Evolutionary conservation across 192 early-diverging fungal genomes (phyloP).

Genomic region (Funneliformis mosseae): DNA sequence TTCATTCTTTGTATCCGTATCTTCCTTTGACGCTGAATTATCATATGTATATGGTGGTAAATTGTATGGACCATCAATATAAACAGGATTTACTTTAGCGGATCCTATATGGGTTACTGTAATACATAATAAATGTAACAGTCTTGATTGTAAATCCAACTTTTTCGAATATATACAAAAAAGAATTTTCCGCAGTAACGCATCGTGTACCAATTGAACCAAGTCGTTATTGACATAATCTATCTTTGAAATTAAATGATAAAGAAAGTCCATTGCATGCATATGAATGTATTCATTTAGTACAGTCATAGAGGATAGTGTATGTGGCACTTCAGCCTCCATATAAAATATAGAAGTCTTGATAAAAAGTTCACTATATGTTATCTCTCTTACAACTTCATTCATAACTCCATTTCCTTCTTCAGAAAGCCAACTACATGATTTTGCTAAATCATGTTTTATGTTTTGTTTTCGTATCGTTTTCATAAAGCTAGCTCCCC

Average conservation of each 20-base stretch:
- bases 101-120: conserved; percentile 51
- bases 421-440: conserved; percentile 6
- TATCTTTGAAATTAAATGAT: conserved; percentile 55
- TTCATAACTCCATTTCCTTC: no score
- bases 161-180: conserved; percentile 54
- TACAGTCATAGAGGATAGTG: conserved; percentile 36
- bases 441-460: conserved; percentile 3
- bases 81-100: neutral
- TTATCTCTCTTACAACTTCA: neutral
- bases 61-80: neutral
- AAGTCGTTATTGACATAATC: conserved; percentile 56
- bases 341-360: conserved; percentile 39
- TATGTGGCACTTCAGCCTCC: conserved; percentile 45
- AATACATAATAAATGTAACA: conserved; percentile 58
- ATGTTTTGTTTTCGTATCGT: conserved; percentile 45
- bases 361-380: conserved; percentile 21
- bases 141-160: conserved; percentile 60
- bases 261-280: conserved; percentile 59
- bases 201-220: conserved; percentile 53
- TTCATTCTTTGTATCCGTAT: neutral
- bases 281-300: conserved; percentile 58
- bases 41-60: neutral
- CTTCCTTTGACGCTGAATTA: neutral
- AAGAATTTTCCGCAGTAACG: conserved; percentile 57
- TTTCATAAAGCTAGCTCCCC: conserved; percentile 55